Percentiles rank a stretch among this genome's conserved stretches.
These are phyloP conservation scores for Veloporphyrellus conicus DNA, from an alignment of 1,284 basidiomycete species.

Conservation along the genomic window DNA sequence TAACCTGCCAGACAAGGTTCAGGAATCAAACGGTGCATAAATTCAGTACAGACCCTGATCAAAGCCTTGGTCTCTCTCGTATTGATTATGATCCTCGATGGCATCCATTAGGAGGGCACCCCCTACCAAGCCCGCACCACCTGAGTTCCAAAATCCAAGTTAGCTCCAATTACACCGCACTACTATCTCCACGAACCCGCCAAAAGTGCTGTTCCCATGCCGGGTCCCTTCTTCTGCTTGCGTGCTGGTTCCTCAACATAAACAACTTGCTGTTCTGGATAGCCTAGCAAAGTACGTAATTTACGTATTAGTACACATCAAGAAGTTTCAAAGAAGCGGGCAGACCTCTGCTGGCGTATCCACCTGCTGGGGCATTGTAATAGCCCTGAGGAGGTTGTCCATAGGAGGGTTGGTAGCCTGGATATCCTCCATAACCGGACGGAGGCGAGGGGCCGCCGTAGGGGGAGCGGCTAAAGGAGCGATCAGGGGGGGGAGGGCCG, in stretches of 20 bases:
- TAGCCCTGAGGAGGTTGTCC: conserved; percentile 23
- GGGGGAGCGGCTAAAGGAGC: conserved; percentile 29
- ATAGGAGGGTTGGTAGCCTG: conserved; percentile 17
- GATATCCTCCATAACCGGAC: conserved; percentile 24
- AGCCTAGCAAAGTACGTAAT: conserved; percentile 10
- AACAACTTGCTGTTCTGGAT: conserved; percentile 6
- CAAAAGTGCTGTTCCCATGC: conserved; percentile 25
- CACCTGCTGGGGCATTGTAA: conserved; percentile 16
- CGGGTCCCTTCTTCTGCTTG: conserved; percentile 20
- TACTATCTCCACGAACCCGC: conserved; percentile 27
- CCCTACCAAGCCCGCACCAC: conserved; percentile 56
- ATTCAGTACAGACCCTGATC: conserved; percentile 33
- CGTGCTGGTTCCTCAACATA: conserved; percentile 14
- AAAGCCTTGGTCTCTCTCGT: conserved; percentile 37
- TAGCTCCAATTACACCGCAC: neutral
- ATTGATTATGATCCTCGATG: conserved; percentile 43
- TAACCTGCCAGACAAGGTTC: conserved; percentile 20
- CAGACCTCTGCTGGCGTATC: conserved; percentile 25
- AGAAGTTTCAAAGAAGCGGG: neutral
- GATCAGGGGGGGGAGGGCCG: conserved; percentile 29
- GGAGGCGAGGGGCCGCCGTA: conserved; percentile 25
- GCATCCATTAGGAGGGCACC: conserved; percentile 53
- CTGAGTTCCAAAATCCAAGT: conserved; percentile 29
- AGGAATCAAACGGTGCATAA: conserved; percentile 2
- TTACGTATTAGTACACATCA: neutral